phyloP scores from a whole-genome alignment of 306 rosid species.

The Vachellia collinsii region DNA sequence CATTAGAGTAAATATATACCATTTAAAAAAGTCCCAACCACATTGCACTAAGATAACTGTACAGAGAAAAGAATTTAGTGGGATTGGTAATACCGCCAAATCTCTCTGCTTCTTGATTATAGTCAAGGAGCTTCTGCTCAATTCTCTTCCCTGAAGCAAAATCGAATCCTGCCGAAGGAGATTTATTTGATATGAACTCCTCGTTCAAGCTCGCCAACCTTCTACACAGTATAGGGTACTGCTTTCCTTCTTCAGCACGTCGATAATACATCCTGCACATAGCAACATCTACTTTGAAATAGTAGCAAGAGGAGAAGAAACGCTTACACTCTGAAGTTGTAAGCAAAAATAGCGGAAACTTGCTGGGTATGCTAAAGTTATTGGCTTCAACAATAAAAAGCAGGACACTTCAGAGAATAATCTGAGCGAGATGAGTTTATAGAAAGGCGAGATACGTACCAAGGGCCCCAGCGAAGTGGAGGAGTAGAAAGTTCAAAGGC shows the following conservation, averaged over 20 bases:
- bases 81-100: constrained; percentile 65
- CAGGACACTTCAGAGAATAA: background rate
- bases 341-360: background rate
- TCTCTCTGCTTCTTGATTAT: constrained; percentile 70
- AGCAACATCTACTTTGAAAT: constrained; percentile 25
- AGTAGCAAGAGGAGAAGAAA: constrained; percentile 9
- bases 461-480: constrained; percentile 90
- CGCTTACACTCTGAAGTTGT: background rate
- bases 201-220: constrained; percentile 81
- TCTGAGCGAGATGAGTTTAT: background rate
- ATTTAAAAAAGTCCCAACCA: background rate
- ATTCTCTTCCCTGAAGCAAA: constrained; percentile 81
- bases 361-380: background rate
- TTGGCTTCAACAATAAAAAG: background rate
- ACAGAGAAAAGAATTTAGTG: background rate
- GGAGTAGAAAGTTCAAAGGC: constrained; percentile 83
- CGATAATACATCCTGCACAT: constrained; percentile 79
- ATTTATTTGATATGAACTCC: constrained; percentile 73
- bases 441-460: constrained; percentile 41
- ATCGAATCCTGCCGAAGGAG: constrained; percentile 88
- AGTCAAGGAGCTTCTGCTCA: constrained; percentile 92
- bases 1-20: constrained; percentile 1
- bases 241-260: constrained; percentile 90
- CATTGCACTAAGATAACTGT: background rate
- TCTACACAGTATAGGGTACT: constrained; percentile 73